Evolutionary conservation across 495 filamentous ascomycete species (phyloP).

Genomic region (Neurospora intermedia): DNA sequence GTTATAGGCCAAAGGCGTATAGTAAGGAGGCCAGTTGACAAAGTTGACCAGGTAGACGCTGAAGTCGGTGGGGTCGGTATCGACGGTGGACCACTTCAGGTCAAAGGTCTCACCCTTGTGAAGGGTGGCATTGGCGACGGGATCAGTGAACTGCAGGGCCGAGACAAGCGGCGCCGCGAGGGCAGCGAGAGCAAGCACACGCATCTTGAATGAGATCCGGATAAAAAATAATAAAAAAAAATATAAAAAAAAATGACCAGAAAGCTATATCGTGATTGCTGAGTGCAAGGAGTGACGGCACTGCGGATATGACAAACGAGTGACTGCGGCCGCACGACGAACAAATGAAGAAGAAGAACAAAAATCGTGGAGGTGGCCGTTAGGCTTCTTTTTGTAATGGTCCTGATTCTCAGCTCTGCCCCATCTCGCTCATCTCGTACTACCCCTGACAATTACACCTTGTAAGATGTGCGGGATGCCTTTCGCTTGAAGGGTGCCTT

Average conservation of each 20-base stretch:
- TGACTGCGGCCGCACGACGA: neutral
- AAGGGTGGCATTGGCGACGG: slow-evolving; percentile 23
- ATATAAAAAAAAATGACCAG: neutral
- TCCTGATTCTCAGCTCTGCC: neutral
- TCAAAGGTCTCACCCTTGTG: slow-evolving; percentile 24
- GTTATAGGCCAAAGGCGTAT: slow-evolving; percentile 27
- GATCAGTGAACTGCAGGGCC: slow-evolving; percentile 19
- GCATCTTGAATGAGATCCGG: slow-evolving; percentile 12
- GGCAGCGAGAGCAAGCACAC: slow-evolving; percentile 15
- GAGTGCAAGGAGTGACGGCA: neutral
- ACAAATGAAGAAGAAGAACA: slow-evolving; percentile 1
- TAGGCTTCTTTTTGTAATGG: neutral
- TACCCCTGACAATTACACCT: neutral
- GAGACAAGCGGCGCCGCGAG: slow-evolving; percentile 22
- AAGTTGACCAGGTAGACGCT: slow-evolving; percentile 41
- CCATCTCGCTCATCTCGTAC: neutral
- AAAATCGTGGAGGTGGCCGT: neutral
- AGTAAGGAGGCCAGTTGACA: slow-evolving; percentile 36
- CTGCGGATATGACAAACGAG: neutral
- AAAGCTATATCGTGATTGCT: neutral
- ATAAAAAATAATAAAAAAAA: neutral
- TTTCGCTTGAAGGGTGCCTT: neutral
- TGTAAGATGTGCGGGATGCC: neutral
- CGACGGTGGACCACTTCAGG: slow-evolving; percentile 33
- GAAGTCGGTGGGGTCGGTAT: slow-evolving; percentile 35